Evolutionary conservation across 169 alveolate species (phyloP).

Genomic region (Cryptosporidium xiaoi): DNA sequence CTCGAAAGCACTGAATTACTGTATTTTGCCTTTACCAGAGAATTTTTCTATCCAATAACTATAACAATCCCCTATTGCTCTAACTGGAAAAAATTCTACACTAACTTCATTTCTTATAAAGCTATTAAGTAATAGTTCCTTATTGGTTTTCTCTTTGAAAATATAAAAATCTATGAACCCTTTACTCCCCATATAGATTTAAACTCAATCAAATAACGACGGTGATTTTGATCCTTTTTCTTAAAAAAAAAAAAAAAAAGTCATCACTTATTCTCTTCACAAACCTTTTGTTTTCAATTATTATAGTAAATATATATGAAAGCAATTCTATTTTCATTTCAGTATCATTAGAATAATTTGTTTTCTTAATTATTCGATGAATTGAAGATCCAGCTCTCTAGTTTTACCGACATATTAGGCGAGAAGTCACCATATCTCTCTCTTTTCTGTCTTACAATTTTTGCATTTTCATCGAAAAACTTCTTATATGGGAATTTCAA

Average conservation of each 20-base stretch:
- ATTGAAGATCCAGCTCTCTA: conserved; percentile 34
- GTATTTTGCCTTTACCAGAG: conserved; percentile 78
- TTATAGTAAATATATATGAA: conserved; percentile 3
- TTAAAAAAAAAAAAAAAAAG: not conserved
- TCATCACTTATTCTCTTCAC: not conserved
- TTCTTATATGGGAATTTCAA: conserved; percentile 1
- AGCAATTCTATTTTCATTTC: not conserved
- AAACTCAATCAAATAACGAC: not conserved
- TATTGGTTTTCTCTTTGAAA: not conserved
- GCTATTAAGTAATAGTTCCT: not conserved
- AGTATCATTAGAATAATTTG: not conserved
- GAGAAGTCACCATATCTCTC: conserved; percentile 34
- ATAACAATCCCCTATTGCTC: conserved; percentile 78
- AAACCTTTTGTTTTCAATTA: not conserved
- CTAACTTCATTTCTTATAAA: conserved; percentile 10
- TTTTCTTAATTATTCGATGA: not conserved
- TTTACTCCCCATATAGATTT: conserved; percentile 32
- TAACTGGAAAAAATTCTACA: not conserved
- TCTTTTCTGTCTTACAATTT: conserved; percentile 1
- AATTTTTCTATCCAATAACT: conserved; percentile 81
- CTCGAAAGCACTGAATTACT: conserved; percentile 78
- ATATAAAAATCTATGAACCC: conserved; percentile 39
- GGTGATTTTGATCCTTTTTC: not conserved
- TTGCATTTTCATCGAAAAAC: conserved; percentile 10
- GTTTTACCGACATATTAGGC: conserved; percentile 20